These are phyloP conservation scores for Westerdykella aurantiaca DNA, from an alignment of 2,329 filamentous ascomycete genomes.

Conservation along the genomic window DNA sequence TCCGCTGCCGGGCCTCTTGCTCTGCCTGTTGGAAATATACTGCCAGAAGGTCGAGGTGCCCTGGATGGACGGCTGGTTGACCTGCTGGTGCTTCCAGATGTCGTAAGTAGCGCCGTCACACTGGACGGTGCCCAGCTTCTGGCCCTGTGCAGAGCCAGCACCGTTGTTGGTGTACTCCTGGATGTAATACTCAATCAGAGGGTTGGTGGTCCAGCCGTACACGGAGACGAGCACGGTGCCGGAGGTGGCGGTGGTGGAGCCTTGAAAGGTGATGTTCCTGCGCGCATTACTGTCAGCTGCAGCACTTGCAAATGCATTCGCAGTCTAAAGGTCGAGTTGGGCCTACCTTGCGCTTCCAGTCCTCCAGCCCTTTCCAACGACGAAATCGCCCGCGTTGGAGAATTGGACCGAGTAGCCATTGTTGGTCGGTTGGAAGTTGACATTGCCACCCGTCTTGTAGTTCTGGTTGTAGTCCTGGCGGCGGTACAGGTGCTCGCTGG, in stretches of 20 bases:
- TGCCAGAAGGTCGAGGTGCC: slow-evolving; percentile 47
- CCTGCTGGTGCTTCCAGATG: slow-evolving; percentile 11
- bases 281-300: too few species aligned
- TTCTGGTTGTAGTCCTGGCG: slow-evolving; percentile 33
- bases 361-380: slow-evolving; percentile 30
- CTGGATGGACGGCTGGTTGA: slow-evolving; percentile 43
- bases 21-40: slow-evolving; percentile 36
- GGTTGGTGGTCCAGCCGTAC: slow-evolving; percentile 51
- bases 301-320: too few species aligned
- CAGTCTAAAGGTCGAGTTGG: background rate
- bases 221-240: slow-evolving; percentile 47
- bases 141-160: slow-evolving; percentile 40
- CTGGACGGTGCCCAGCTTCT: slow-evolving; percentile 18
- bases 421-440: slow-evolving; percentile 21
- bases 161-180: slow-evolving; percentile 48
- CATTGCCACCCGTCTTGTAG: slow-evolving; percentile 29
- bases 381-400: slow-evolving; percentile 26
- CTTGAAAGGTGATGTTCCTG: slow-evolving; percentile 32
- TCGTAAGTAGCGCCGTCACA: slow-evolving; percentile 15
- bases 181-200: slow-evolving; percentile 48
- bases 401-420: slow-evolving; percentile 27
- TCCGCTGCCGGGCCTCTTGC: slow-evolving; percentile 10
- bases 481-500: slow-evolving; percentile 10
- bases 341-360: slow-evolving; percentile 22
- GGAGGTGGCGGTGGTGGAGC: slow-evolving; percentile 26